Evolutionary conservation across 2,329 filamentous ascomycete species (phyloP), one percentile per base, ranked within the genome.

Genomic region (Tricladium varicosporioides): DNA sequence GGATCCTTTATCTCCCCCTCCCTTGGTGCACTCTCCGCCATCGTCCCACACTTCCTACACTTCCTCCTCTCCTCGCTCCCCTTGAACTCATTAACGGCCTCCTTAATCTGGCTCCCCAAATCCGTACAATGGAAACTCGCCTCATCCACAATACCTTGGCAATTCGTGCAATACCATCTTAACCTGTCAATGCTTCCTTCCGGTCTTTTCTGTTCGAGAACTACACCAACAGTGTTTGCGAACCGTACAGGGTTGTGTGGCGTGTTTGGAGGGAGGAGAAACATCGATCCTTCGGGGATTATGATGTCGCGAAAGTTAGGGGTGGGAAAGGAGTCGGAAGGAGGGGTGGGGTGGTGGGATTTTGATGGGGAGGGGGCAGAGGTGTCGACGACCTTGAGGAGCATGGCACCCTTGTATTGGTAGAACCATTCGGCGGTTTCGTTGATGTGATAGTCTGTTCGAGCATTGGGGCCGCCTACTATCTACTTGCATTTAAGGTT

Each of bases 401-500:
- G 80, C 93, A 97, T 97, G 64, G 88, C 86, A 64, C 94, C 94
- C 68, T 87, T 86, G 82, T 96, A 86, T 75, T 97, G 93, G 81
- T 94, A 97, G 84, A 97, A 99, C 87, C 92, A 97, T 74, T 97
- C 94, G 11, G 94, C 86, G 0, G 93, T 97, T 67, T 86, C 79
- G 80, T 97, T 97, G 82, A 97, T 93, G 81, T 97, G 94, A 80
- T 97, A 99, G 80, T 97, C 94, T 55, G 92, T 97, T 63, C 94
- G 86, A 60, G 91, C 91, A 74, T 97, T 97, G 69, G 94, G 94
- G 11, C 94, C 94, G 71, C 94, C 94, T 61, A 99, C 92, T 67
- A 96, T 92, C 88, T 86, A 63, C 9, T n/a, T 4, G 40, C 15
- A 18, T 48, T 56, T 46, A 27, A 44, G 31, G 31, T 19, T 60